Evolutionary conservation across 306 rosid genomes (phyloP).

Genomic region (Glycine tomentella): DNA sequence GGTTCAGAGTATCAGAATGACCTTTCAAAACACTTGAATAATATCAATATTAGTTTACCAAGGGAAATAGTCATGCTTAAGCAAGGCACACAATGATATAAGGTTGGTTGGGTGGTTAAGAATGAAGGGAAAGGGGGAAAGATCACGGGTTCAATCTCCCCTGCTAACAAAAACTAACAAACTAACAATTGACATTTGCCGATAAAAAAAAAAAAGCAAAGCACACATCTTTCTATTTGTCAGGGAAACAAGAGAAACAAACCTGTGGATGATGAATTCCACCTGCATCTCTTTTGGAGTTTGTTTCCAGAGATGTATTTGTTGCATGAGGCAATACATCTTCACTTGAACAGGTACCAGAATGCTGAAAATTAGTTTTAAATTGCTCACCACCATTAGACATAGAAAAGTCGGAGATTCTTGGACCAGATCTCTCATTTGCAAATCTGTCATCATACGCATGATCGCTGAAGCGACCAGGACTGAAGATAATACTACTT

Average conservation of each 20-base stretch:
- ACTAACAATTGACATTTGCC: no score
- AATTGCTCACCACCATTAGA: slow-evolving; percentile 72
- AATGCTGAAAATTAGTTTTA: slow-evolving; percentile 60
- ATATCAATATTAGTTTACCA: not conserved
- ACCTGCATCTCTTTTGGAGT: slow-evolving; percentile 51
- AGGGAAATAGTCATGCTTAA: not conserved
- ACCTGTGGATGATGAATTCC: slow-evolving; percentile 56
- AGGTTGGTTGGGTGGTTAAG: no score
- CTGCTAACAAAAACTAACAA: no score
- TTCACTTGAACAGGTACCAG: slow-evolving; percentile 53
- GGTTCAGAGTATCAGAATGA: slow-evolving; percentile 8
- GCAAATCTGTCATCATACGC: slow-evolving; percentile 70
- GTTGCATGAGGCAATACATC: slow-evolving; percentile 49
- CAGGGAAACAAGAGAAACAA: slow-evolving; percentile 41
- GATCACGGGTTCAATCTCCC: no score
- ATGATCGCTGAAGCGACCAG: slow-evolving; percentile 69
- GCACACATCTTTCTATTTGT: not conserved
- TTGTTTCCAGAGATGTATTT: slow-evolving; percentile 46
- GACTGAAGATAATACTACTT: slow-evolving; percentile 68
- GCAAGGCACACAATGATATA: no score
- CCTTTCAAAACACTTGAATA: slow-evolving; percentile 2
- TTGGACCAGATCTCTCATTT: slow-evolving; percentile 64
- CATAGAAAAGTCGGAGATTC: slow-evolving; percentile 70
- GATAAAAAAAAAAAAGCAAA: not conserved
- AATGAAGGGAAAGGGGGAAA: no score